phyloP scores from a whole-genome alignment of 306 rosid genomes.

The Pyrus communis region DNA sequence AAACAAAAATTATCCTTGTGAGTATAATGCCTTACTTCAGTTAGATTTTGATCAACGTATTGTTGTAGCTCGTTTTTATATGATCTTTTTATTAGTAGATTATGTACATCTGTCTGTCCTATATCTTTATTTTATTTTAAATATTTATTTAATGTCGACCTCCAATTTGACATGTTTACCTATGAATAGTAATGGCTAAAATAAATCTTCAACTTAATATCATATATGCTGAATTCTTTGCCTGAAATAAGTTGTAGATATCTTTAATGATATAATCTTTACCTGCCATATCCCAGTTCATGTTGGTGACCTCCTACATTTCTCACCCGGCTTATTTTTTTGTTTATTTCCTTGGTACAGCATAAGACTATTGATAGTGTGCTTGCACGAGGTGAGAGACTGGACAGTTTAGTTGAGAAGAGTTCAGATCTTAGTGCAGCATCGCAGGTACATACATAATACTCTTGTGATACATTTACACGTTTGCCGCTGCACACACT shows the following conservation, averaged over 20 bases:
- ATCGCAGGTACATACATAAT: slow-evolving; percentile 58
- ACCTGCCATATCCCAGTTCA: neutral
- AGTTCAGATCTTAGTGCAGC: slow-evolving; percentile 99
- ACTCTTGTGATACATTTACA: neutral
- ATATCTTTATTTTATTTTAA: neutral
- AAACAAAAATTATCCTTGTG: slow-evolving; percentile 95
- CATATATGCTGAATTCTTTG: neutral
- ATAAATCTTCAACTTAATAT: neutral
- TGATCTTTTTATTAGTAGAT: neutral
- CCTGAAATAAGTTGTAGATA: neutral
- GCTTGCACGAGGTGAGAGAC: slow-evolving; percentile 90
- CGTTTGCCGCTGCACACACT: neutral
- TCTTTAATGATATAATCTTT: neutral
- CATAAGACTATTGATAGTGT: slow-evolving; percentile 97
- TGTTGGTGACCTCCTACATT: neutral
- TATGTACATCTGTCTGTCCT: slow-evolving; percentile 2
- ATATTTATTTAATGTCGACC: neutral
- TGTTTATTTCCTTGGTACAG: slow-evolving; percentile 35
- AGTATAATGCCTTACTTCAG: slow-evolving; percentile 24
- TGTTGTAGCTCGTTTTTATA: neutral
- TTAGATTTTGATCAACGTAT: neutral
- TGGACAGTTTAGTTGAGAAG: slow-evolving; percentile 98
- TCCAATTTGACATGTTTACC: neutral
- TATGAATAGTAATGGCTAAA: neutral
- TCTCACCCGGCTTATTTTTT: neutral